Evolutionary conservation across 768 basidiomycete genomes (phyloP).

Genomic region (Termitomyces sp.): DNA sequence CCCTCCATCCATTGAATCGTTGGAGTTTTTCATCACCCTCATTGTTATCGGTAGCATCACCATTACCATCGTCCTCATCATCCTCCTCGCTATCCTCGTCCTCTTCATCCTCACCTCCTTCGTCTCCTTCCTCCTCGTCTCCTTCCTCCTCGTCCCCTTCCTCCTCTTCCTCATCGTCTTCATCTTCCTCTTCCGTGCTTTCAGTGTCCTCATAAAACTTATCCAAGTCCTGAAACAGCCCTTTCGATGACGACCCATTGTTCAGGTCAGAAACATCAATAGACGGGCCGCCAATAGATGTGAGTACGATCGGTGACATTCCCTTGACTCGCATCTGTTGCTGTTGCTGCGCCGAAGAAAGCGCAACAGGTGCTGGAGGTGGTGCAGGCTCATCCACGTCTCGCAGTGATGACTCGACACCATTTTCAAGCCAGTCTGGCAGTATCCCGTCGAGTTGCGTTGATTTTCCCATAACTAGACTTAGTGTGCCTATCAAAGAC

Average conservation of each 20-base stretch:
- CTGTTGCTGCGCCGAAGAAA: slow-evolving; percentile 27
- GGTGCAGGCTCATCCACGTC: slow-evolving; percentile 54
- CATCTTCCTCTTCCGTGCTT: slow-evolving; percentile 19
- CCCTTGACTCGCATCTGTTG: slow-evolving; percentile 16
- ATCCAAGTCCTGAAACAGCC: slow-evolving; percentile 58
- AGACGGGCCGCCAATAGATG: slow-evolving; percentile 42
- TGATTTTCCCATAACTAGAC: slow-evolving; percentile 50
- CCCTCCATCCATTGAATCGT: neutral
- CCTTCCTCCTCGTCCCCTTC: slow-evolving; percentile 22
- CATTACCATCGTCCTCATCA: neutral
- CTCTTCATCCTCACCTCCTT: slow-evolving; percentile 14
- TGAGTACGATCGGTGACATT: slow-evolving; percentile 48
- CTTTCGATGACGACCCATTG: slow-evolving; percentile 30
- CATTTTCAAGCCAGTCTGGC: slow-evolving; percentile 86
- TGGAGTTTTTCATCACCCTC: neutral
- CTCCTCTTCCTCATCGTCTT: slow-evolving; percentile 19
- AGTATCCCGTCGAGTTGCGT: slow-evolving; percentile 47
- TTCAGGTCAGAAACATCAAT: slow-evolving; percentile 33
- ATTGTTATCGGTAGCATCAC: neutral
- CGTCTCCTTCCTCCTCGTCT: slow-evolving; percentile 25
- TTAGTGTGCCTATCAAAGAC: slow-evolving; percentile 59
- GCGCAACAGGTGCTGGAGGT: slow-evolving; percentile 29
- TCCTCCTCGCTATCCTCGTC: slow-evolving; percentile 7
- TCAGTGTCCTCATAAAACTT: slow-evolving; percentile 63
- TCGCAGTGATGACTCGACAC: slow-evolving; percentile 73